Base-by-base conservation (phyloP, 2,329 filamentous ascomycete genomes). In the Pseudogymnoascus sp. region DNA sequence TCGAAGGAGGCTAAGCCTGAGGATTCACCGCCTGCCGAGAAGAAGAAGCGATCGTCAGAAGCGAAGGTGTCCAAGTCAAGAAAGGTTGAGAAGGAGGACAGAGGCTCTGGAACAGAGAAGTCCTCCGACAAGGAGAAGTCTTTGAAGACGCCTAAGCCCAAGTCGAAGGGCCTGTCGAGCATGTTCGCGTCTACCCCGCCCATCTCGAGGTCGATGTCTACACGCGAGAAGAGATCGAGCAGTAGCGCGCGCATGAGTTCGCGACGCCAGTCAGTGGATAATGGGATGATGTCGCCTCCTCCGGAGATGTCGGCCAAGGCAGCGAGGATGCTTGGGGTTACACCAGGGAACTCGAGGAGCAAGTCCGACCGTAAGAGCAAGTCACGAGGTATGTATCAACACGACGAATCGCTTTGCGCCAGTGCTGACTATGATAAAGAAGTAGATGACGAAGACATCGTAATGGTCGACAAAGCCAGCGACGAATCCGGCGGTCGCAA, bases 281-380 rank as follows among this genome's bases (percentile, higher is more conserved):
- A 79, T 65, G 88, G 85, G 6, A 77, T 92, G 64, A 80, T 83
- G 52, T 90, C 89, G 18, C 89, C 90, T 3, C 88, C 89, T 7
- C 85, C 87, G 1, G 82, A 84, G 60, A 81, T 90, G 70, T 82
- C 87, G 6, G 81, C 85, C 52, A 96, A 95, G 74, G 90, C 90
- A 29, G 89, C 90, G 33, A 92, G 87, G 74, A 75, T 93, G 60
- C 84, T 94, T 84, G 92, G 77, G 67, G 74, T 83, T 64, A 78
- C 73, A 64, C 75, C 73, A 62, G 72, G 77, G 29, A 79, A 78
- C 45, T 77, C 78, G 10, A 78, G 77, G 59, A 78, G 76, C 64
- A 77, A 77, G 65, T 79, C 81, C 33, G 72, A 73, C 62, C 69
- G 69, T 73, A 77, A 68, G 77, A 82, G 72, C 61, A 84, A 78